Evolutionary conservation across 257 asterid genomes (phyloP), one percentile per base, ranked within the genome.

Genomic region (Nyctanthes arbortristis): DNA sequence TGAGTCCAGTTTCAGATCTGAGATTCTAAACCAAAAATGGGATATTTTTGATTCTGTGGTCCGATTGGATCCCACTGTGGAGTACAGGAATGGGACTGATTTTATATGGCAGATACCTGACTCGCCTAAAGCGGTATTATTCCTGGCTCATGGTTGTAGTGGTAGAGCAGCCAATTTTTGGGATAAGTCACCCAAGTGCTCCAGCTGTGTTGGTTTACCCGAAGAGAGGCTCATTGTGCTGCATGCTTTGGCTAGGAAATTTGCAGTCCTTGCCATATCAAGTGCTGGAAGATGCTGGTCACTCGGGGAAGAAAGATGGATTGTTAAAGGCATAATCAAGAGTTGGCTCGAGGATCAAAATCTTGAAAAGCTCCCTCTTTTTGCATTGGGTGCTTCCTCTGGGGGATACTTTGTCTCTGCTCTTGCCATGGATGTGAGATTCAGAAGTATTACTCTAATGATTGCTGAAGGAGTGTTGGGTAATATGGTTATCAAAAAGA

Each of bases 361-460:
- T 64, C 84, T 91, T 28, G 80, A 80, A 45, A 81, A 79, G 45
- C 73, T 93, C 78, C 99, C 97, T 47, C 55, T 89, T 16, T 86
- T 84, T 70, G 99, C 93, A 30, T 68, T 93, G 79, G 97, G 99
- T 60, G 99, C 99, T 13, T 91, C 96, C 1, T 93, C 99, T 0
- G 99, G 99, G 65, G 99, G 97, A 68, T 84, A 91, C 69, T 93
- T 93, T 55, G 91, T 93, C 70, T 93, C 99, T 20, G 85, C 79
- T 34, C 91, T 93, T 34, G 97, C 97, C 7, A 68, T 72, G 0
- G 77, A 73, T 76, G 5, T 91, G 55, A 79, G 62, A 33, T 89
- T 93, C 71, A 84, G 75, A 64, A 79, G 80, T 52, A 84, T 91
- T 73, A 73, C 81, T 20, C 20, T 89, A 69, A 91, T 93, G 99